Evolutionary conservation across 2,329 filamentous ascomycete genomes (phyloP).

Genomic region (Geosmithia flava): DNA sequence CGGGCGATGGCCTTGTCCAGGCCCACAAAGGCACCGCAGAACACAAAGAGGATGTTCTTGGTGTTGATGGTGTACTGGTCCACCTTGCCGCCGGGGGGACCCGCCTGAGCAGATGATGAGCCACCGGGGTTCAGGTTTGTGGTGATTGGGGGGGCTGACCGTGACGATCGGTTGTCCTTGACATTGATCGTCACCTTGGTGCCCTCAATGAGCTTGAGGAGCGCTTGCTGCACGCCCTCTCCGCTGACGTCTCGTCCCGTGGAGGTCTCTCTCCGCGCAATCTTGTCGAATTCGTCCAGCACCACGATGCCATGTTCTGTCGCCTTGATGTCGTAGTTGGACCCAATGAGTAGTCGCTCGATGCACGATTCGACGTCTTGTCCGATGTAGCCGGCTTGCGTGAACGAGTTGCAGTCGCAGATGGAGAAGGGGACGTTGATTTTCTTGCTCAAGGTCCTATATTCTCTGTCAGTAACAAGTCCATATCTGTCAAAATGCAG

Average conservation of each 20-base stretch:
- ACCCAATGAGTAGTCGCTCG: conserved; percentile 76
- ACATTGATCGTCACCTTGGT: conserved; percentile 87
- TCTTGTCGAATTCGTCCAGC: conserved; percentile 95
- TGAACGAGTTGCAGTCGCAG: conserved; percentile 91
- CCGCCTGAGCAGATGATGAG: conserved; percentile 27
- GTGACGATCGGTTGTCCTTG: conserved; percentile 58
- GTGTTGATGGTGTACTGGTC: conserved; percentile 72
- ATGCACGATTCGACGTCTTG: conserved; percentile 97
- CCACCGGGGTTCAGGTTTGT: conserved; percentile 35
- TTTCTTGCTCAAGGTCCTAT: conserved; percentile 75
- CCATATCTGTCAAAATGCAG: not conserved
- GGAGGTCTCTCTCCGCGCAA: conserved; percentile 74
- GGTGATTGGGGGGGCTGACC: conserved; percentile 37
- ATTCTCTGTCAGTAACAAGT: conserved; percentile 5
- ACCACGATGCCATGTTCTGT: conserved; percentile 91
- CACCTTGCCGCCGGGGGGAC: conserved; percentile 35
- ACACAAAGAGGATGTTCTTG: conserved; percentile 94
- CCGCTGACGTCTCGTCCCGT: conserved; percentile 92
- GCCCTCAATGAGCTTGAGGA: conserved; percentile 92
- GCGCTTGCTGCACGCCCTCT: conserved; percentile 90
- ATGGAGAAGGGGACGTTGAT: conserved; percentile 95
- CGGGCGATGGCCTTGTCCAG: conserved; percentile 79
- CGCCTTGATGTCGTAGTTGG: conserved; percentile 75
- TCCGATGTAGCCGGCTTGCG: conserved; percentile 93
- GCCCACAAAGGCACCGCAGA: conserved; percentile 89